phyloP scores from a whole-genome alignment of 1,139 yeast genomes.

The Kluyveromyces marxianus region DNA sequence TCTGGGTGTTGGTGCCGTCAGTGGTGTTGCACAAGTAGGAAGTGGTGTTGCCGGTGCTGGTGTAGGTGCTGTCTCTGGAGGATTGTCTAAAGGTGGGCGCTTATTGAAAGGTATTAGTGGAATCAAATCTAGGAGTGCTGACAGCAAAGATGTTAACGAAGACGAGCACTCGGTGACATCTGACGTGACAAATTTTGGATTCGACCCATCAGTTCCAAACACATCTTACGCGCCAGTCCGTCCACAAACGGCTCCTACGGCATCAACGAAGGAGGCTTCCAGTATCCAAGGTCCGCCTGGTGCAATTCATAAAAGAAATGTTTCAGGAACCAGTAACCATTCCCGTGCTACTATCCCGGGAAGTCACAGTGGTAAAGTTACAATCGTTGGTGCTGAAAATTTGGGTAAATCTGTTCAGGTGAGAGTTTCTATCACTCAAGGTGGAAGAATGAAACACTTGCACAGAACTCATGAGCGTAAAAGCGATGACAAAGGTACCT shows the following conservation, averaged over 20 bases:
- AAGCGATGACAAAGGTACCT: conserved; percentile 39
- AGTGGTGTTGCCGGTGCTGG: conserved; percentile 33
- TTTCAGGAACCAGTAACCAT: conserved; percentile 28
- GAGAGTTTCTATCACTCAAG: conserved; percentile 44
- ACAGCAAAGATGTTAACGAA: conserved; percentile 4
- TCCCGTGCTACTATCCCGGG: conserved; percentile 36
- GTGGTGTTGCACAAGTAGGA: conserved; percentile 31
- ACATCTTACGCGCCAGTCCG: conserved; percentile 23
- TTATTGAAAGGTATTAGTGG: conserved; percentile 26
- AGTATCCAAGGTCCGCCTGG: conserved; percentile 13
- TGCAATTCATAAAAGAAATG: conserved; percentile 12
- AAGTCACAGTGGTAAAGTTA: conserved; percentile 48
- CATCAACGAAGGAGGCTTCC: conserved; percentile 9
- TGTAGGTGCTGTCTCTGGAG: conserved; percentile 32
- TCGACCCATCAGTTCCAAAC: conserved; percentile 26
- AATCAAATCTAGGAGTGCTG: conserved; percentile 8
- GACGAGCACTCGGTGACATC: conserved; percentile 5
- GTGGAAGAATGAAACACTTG: conserved; percentile 49
- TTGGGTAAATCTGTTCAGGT: conserved; percentile 39
- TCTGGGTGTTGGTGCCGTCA: conserved; percentile 33
- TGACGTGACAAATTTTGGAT: conserved; percentile 15
- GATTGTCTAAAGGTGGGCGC: conserved; percentile 41
- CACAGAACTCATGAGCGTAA: conserved; percentile 60
- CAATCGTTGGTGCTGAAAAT: conserved; percentile 37
- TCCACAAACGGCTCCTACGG: conserved; percentile 7